phyloP scores from a whole-genome alignment of 164 flowering plant genomes.

The Liriodendron chinense region DNA sequence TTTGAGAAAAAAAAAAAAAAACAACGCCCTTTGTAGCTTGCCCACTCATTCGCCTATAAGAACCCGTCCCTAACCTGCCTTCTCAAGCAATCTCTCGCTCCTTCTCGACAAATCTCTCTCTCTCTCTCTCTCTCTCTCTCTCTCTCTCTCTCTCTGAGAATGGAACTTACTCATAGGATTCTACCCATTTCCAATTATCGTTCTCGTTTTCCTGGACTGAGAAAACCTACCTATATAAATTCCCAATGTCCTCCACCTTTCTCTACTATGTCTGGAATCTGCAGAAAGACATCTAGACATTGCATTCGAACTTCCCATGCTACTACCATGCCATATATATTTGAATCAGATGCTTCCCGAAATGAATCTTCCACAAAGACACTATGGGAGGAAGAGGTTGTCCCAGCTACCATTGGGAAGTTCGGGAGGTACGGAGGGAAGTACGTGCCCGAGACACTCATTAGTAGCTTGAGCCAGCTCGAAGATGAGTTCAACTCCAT shows the following conservation, averaged over 20 bases:
- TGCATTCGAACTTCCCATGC: not conserved
- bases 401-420: constrained; percentile 15
- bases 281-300: not conserved
- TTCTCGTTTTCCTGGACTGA: no score
- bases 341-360: not conserved
- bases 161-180: no score
- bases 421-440: constrained; percentile 56
- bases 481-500: constrained; percentile 35
- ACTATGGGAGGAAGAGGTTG: not conserved
- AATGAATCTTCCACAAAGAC: not conserved
- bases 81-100: not conserved
- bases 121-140: constrained; percentile 8
- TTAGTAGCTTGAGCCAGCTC: constrained; percentile 31
- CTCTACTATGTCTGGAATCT: no score
- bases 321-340: not conserved
- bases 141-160: constrained; percentile 3
- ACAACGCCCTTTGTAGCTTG: not conserved
- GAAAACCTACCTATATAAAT: no score
- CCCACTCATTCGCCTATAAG: no score
- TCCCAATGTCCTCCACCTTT: no score
- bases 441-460: constrained; percentile 47
- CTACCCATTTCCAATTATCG: no score
- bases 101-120: no score
- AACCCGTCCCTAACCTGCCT: no score
- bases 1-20: not conserved